Base-by-base conservation (phyloP, 768 basidiomycete species). In the Clathrus columnatus region DNA sequence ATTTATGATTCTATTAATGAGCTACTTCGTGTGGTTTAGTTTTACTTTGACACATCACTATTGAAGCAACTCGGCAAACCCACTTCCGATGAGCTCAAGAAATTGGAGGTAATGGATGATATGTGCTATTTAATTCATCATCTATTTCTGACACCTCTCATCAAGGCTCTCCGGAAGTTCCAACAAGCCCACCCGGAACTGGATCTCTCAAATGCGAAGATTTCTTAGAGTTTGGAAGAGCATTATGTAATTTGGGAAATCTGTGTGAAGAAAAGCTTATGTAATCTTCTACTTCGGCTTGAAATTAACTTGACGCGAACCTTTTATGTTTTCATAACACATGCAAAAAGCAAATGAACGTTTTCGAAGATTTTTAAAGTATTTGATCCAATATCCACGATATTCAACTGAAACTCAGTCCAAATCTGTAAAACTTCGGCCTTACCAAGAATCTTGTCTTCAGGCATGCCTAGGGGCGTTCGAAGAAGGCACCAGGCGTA, bases 31-130 rank as follows among this genome's bases (percentile, higher is more conserved):
- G 48, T 36, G 30, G 52, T 7, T 50, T 56, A 46, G 58, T 48
- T 5, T 16, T 50, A 3, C 48, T 28, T 30, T 59, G 30, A 54
- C 48, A 59, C 53, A 47, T 14, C 14, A 23, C 46, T 7, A 16
- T 3, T 50, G 56, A 61, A 94, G 89, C 87, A 93, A 85, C 81
- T 95, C 78, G 93, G 92, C 58, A 93, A 91, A 66, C 94, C 94
- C 5, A 95, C 93, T 1, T 94, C 91, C 0, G 94, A 95, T 59
- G 94, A 96, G 61, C 60, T 91, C 60, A 92, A 92, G 74, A 97
- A 95, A 72, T 78, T 82, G 76, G 94, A 96, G 77, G 90, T 85
- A 48, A 60, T 71, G 42, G 2, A 28, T 32, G 20, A 51, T 27
- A 41, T 16, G 17, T 30, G 32, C 29, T 41, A 11, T 52, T 43